Evolutionary conservation across 2,329 filamentous ascomycete species (phyloP).

Genomic region (Colletotrichum cordylinicola): DNA sequence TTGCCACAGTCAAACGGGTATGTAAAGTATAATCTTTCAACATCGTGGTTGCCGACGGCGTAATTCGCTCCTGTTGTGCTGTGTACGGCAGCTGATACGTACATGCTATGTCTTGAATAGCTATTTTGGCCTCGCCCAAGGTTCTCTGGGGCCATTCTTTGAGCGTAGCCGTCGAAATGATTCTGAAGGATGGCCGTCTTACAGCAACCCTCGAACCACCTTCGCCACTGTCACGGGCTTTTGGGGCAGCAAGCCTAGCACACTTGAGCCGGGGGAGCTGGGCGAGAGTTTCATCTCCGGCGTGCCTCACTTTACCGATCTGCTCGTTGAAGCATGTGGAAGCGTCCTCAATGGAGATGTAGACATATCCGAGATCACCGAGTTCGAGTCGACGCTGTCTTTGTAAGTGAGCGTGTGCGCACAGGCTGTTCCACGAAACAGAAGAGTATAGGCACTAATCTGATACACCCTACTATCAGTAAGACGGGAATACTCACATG

Average conservation of each 20-base stretch:
- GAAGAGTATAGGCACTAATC: background rate
- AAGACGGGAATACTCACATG: background rate
- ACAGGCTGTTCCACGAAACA: background rate
- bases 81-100: background rate
- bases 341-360: background rate
- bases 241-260: background rate
- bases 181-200: background rate
- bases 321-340: background rate
- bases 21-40: background rate
- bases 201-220: background rate
- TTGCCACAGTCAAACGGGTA: background rate
- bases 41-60: background rate
- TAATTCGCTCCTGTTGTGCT: background rate
- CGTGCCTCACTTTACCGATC: constrained; percentile 62
- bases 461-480: background rate
- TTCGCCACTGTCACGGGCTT: background rate
- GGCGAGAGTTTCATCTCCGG: constrained; percentile 74
- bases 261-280: background rate
- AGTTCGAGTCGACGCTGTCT: background rate
- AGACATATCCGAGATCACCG: background rate
- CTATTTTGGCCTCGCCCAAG: background rate
- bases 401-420: background rate
- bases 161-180: constrained; percentile 1
- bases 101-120: background rate
- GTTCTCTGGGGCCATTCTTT: background rate